Evolutionary conservation across 352 stramenopile genomes (phyloP), one percentile per base, ranked within the genome.

Genomic region (Peronospora tabacina): DNA sequence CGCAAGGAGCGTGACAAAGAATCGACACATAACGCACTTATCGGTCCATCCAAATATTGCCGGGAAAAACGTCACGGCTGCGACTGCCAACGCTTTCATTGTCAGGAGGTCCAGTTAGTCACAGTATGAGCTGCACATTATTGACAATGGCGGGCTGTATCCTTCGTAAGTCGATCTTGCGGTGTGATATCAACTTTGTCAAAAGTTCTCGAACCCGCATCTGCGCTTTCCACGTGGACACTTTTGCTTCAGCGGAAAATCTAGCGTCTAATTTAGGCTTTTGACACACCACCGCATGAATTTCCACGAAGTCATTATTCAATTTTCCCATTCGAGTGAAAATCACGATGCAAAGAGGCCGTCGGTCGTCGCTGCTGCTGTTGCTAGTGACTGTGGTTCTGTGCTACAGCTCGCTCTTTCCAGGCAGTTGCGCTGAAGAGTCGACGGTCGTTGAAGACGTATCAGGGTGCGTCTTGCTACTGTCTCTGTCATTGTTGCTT

Each of bases 1-100:
- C n/a, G 36, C 13, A 13, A 11, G 16, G 11, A 22, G 0, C 10
- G 7, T 35, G 16, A 16, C 7, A 42, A 17, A 22, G 7, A 49
- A 30, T 20, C 13, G 35, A 15, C n/a, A 48, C 11, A 7, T 12
- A 22, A 22, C 39, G n/a, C 34, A 86, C 72, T 60, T 74, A 35
- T 75, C 64, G 12, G 72, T 85, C 76, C 74, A 88, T 40, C 72
- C 76, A 30, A 64, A 52, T 1, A 52, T 36, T 22, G 42, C 49
- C 13, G 62, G 55, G 19, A 64, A 22, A 41, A 58, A 30, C 5
- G 45, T 20, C 30, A 52, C 40, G 10, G 28, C 56, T 38, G 34
- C 43, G 40, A 67, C 39, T 37, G 45, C 33, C 40, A 55, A 17
- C 36, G 24, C 20, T 29, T 58, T 65, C 57, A 65, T 55, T 6